Evolutionary conservation across 371 early-diverging fungal species (phyloP).

Genomic region (Circinella umbellata): DNA sequence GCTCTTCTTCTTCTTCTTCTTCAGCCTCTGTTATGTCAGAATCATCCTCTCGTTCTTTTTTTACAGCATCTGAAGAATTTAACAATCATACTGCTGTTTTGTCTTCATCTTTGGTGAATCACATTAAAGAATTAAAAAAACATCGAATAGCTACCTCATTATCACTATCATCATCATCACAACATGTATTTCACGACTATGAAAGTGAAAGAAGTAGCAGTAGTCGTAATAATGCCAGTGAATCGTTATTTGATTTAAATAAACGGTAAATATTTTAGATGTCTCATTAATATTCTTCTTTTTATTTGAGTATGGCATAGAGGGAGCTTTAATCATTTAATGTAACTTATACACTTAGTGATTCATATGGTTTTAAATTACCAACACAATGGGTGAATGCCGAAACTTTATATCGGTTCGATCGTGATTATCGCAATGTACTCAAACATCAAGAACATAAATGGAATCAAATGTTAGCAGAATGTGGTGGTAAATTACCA

Average conservation of each 20-base stretch:
- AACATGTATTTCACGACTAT: not conserved
- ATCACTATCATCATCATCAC: not conserved
- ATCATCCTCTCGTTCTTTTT: slow-evolving; percentile 3
- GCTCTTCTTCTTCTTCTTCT: not conserved
- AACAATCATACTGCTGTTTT: no score
- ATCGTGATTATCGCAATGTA: slow-evolving; percentile 60
- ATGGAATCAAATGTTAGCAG: slow-evolving; percentile 64
- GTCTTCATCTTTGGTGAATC: not conserved
- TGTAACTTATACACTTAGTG: slow-evolving; percentile 28
- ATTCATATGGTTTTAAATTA: slow-evolving; percentile 71
- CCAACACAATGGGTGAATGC: slow-evolving; percentile 65
- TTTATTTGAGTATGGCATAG: not conserved
- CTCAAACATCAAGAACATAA: slow-evolving; percentile 59
- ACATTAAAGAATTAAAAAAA: not conserved
- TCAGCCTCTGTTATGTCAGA: slow-evolving; percentile 7
- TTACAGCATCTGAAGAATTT: not conserved
- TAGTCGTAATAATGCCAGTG: not conserved
- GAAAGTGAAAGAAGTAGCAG: not conserved
- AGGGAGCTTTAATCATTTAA: not conserved
- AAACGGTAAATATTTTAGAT: not conserved
- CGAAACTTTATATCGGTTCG: slow-evolving; percentile 61
- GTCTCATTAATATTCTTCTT: not conserved
- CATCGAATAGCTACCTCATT: not conserved
- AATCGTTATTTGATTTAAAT: slow-evolving; percentile 2
- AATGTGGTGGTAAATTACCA: slow-evolving; percentile 62